Evolutionary conservation across 2,329 filamentous ascomycete genomes (phyloP), one percentile per base, ranked within the genome.

Genomic region (Fusarium sp.): DNA sequence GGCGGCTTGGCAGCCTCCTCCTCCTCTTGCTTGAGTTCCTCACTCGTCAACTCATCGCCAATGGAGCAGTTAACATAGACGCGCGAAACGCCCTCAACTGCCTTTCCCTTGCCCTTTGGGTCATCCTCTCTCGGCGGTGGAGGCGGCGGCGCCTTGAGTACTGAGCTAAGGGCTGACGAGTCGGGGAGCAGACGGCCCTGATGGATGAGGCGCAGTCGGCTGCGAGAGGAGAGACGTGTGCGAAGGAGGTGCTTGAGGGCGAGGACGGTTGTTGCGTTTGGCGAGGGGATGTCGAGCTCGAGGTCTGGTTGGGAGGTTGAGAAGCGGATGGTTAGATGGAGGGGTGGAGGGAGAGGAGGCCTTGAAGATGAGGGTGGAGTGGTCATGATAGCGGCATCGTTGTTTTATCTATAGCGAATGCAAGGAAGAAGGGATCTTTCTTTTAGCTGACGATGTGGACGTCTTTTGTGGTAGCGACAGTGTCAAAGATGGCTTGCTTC

Each of bases 21-120:
- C 35, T 89, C 88, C 85, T 98, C 95, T 15, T 87, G 87, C 2
- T 87, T 88, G 25, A 98, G 89, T 67, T 98, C 95, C 1, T 86
- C 80, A 14, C 89, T 80, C 0, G 92, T 89, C 14, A 98, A 88
- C 30, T 89, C 86, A 81, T 94, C 91, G 64, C 95, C 95, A 68
- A 98, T 94, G 73, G 94, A 96, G 87, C 96, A 98, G 85, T 97
- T 97, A 70, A 98, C 92, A 82, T 97, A 98, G 78, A 97, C 90
- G 52, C 93, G 89, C 62, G 91, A 88, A 1, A 83, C 73, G 50
- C 87, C 86, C 35, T 87, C 87, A 6, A 92, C 81, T 1, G 89
- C 89, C 69, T 97, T 97, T 56, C 93, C 94, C 78, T 83, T 83
- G 37, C 75, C 76, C 52, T 81, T 79, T 22, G 77, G 72, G 70